Evolutionary conservation across 192 early-diverging fungal genomes (phyloP), one percentile per base, ranked within the genome.

Genomic region (Jimgerdemannia flammicorona): DNA sequence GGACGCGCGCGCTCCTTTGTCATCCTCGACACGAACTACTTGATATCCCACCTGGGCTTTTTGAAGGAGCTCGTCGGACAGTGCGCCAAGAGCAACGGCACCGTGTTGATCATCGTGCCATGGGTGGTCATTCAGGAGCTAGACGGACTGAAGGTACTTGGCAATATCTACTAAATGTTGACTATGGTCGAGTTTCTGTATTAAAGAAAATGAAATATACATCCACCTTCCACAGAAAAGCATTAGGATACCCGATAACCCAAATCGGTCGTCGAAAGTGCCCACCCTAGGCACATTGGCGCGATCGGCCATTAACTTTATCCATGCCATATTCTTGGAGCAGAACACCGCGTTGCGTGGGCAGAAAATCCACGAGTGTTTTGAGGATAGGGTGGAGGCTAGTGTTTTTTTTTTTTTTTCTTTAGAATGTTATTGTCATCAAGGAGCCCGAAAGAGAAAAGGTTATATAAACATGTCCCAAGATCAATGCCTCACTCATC

Each of bases 41-140:
- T 89, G 41, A 80, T 89, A 4, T 86, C 86, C 2, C 82, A 87
- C 67, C 83, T 87, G 44, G 82, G 82, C 40, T 85, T 83, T 74
- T 4, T 89, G 3, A 73, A 85, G 41, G 68, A 75, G 3, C 11
- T 89, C 6, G 75, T 86, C 39, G 63, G 66, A 3, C 20, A 64
- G 49, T 70, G 75, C 4, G 43, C 70, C 63, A 14, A 42, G 18
- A 40, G 64, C 40, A 67, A 39, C 3, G 75, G 64, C n/a, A 74
- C 63, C 3, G 3, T 87, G 4, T n/a, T 84, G 6, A 74, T 89
- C 17, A 79, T 90, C 8, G 44, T 90, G 17, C 89, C 89, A 6
- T 90, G 89, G 89, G 73, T 85, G 3, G 89, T 90, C 6, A 75
- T 90, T 17, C 78, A 81, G 66, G 89, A 90, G 76, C 65, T 90